These are phyloP conservation scores for Diaporthe ampelina DNA, from an alignment of 2,329 filamentous ascomycete genomes.

Conservation along the genomic window DNA sequence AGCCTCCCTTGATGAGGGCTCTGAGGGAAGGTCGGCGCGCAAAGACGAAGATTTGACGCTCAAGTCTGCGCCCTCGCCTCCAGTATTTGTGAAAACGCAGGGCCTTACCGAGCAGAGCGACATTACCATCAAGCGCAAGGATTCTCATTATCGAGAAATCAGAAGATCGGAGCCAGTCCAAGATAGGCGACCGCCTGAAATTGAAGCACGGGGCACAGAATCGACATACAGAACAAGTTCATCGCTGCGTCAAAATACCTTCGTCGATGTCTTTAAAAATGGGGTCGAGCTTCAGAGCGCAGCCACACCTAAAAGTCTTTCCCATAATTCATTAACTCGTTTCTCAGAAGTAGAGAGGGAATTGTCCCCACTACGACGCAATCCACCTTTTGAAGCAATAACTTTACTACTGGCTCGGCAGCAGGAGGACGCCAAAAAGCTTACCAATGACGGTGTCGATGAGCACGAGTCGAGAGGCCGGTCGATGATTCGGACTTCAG, in stretches of 20 bases:
- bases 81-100: not conserved
- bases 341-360: not conserved
- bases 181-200: not conserved
- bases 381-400: constrained; percentile 11
- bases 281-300: not conserved
- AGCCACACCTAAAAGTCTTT: too few relatives aligned
- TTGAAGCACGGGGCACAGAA: not conserved
- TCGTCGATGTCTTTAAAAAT: not conserved
- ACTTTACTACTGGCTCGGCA: not conserved
- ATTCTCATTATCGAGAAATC: too few relatives aligned
- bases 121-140: not conserved
- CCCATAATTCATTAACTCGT: too few relatives aligned
- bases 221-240: not conserved
- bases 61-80: not conserved
- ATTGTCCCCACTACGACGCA: constrained; percentile 7
- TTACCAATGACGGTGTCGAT: too few relatives aligned
- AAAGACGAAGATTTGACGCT: not conserved
- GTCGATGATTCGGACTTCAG: too few relatives aligned
- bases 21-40: not conserved
- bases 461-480: too few relatives aligned
- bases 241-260: not conserved
- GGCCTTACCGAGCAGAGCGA: not conserved
- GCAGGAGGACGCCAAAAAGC: too few relatives aligned
- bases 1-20: not conserved
- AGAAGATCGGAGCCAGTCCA: not conserved